Evolutionary conservation across 2,329 filamentous ascomycete species (phyloP), one percentile per base, ranked within the genome.

Genomic region (Cladosporium velox): DNA sequence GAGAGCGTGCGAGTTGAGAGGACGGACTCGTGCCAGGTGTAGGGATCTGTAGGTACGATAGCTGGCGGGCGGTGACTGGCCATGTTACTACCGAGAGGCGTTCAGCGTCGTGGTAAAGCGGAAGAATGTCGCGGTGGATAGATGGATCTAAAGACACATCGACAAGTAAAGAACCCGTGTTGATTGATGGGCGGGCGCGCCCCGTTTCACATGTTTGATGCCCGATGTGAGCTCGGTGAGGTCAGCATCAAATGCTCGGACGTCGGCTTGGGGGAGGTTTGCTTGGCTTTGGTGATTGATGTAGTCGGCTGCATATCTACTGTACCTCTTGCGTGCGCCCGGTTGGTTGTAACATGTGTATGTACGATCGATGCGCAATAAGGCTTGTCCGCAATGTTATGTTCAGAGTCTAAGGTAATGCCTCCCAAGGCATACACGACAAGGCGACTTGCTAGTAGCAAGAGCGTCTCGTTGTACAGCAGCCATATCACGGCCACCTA

Each of bases 1-100:
- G 75, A 75, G 44, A 77, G 72, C 8, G 73, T 74, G 67, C 76
- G 74, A 4, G 76, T 76, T 28, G 74, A 75, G n/a, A 77, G 70
- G 57, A 76, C 75, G 21, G 70, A 71, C 65, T 76, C 72, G 66
- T 71, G 72, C 71, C 72, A 64, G 34, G 51, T 41, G 61, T 57
- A 57, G 24, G 61, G 51, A 34, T 64, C 61, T 15, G 61, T 35
- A 6, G 61, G 49, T 32, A 38, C 11, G 61, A 57, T 57, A 4
- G 61, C 65, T 51, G 68, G 66, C 30, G 65, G 59, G 55, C 67
- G 68, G 12, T 68, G 66, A n/a, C 67, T 64, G 34, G 59, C 47
- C 59, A 64, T 64, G 21, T 34, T 55, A 24, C 21, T 15, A 14
- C 28, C 32, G 26, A 32, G 24, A n/a, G 28, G 18, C 1, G 3